phyloP scores from a whole-genome alignment of 78 protist species.

The Chrysochromulina parva region DNA sequence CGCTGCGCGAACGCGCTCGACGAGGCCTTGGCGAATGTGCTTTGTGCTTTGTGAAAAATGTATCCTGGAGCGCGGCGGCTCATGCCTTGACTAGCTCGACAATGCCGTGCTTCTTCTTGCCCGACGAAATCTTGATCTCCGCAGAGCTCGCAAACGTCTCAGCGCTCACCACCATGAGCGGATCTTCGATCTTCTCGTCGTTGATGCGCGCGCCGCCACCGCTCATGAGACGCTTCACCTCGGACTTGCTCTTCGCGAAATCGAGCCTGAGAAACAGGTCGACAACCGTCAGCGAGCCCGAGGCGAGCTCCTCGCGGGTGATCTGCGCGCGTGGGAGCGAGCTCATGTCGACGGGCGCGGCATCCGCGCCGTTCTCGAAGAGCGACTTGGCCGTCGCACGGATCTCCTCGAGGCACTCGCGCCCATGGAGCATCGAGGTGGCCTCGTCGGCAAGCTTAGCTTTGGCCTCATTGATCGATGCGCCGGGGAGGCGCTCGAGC shows the following conservation, averaged over 20 bases:
- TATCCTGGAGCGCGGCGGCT: too few species aligned
- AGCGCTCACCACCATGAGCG: neutral
- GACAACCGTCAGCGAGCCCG: neutral
- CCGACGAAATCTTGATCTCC: constrained; percentile 27
- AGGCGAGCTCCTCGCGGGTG: neutral
- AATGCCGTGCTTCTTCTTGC: constrained; percentile 54
- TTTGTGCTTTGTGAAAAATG: too few species aligned
- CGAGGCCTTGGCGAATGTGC: too few species aligned
- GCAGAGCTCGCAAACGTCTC: neutral
- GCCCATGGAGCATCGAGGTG: constrained; percentile 45
- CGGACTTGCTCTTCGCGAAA: constrained; percentile 21
- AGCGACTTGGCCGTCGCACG: constrained; percentile 27
- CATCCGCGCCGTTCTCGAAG: neutral
- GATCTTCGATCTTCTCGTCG: constrained; percentile 23
- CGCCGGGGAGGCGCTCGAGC: neutral
- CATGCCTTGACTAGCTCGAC: neutral
- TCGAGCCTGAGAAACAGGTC: constrained; percentile 25
- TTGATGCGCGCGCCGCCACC: constrained; percentile 37
- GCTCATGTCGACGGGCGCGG: neutral
- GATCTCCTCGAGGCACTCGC: neutral
- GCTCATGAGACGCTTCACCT: neutral
- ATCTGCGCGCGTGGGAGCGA: neutral
- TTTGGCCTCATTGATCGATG: constrained; percentile 33
- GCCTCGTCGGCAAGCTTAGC: constrained; percentile 39
- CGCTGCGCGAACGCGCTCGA: too few species aligned